Evolutionary conservation across 306 rosid genomes (phyloP).

Genomic region (Cucurbita argyrosperma): DNA sequence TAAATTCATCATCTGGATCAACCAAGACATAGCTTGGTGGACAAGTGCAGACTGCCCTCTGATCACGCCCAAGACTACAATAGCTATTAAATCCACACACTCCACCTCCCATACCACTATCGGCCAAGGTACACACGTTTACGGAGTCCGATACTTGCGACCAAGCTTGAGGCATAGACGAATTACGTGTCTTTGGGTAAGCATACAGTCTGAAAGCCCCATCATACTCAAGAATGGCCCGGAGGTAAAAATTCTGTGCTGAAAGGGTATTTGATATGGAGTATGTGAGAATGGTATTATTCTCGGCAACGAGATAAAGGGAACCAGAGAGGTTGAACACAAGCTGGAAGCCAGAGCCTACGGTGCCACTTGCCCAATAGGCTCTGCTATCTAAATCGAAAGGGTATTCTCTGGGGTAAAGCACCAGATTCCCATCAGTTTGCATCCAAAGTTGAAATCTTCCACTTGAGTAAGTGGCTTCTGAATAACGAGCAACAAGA

Average conservation of each 20-base stretch:
- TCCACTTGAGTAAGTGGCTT: slow-evolving; percentile 30
- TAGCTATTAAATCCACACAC: slow-evolving; percentile 27
- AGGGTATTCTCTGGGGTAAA: slow-evolving; percentile 28
- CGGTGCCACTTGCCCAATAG: slow-evolving; percentile 3
- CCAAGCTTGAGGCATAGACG: neutral
- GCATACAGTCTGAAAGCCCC: slow-evolving; percentile 11
- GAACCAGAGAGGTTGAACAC: slow-evolving; percentile 24
- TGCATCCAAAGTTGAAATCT: slow-evolving; percentile 26
- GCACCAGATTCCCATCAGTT: neutral
- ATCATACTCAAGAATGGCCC: slow-evolving; percentile 41
- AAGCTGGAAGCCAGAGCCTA: neutral
- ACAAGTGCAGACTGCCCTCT: slow-evolving; percentile 13
- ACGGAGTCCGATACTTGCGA: neutral
- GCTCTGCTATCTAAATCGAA: neutral
- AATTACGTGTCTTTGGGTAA: neutral
- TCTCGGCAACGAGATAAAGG: slow-evolving; percentile 1
- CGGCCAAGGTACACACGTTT: slow-evolving; percentile 2
- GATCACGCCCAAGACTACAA: neutral
- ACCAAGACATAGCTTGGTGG: slow-evolving; percentile 12
- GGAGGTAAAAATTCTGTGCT: slow-evolving; percentile 15
- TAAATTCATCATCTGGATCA: slow-evolving; percentile 17
- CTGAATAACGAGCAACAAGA: slow-evolving; percentile 19
- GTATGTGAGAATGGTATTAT: slow-evolving; percentile 8
- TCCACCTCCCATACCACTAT: neutral
- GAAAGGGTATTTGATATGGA: neutral